Base-by-base conservation (phyloP, 2,329 filamentous ascomycete genomes). In the Biscogniauxia sp. region DNA sequence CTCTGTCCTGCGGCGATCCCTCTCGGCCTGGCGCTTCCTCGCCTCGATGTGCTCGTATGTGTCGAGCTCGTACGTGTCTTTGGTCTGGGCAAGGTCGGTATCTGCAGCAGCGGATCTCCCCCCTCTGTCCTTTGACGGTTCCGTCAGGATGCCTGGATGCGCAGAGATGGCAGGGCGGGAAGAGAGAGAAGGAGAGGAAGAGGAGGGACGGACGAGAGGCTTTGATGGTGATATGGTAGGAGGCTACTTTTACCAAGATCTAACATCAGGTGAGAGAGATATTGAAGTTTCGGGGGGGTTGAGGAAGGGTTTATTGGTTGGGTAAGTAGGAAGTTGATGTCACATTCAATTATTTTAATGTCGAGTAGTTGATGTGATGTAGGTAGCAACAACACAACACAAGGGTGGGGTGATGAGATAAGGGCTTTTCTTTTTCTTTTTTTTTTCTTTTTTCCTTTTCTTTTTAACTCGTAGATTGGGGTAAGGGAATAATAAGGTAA, bases 1-100 rank as follows among this genome's bases (percentile, higher is more conserved):
- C 20, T 73, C 68, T 64, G 65, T 72, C 66, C 68, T 71, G 57
- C 73, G 75, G 45, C 68, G 64, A 60, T 78, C 73, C 57, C 70
- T 72, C 32, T 74, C 72, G 61, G 70, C 64, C 49, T 61, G 65
- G 61, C 72, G 65, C 55, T 70, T 67, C 51, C 71, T 71, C 55
- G 67, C 64, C 56, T 70, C 66, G 55, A 75, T 69, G 51, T 71
- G 70, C 65, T 68, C 64, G 68, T 79, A 80, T 54, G 79, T 76
- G 61, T 67, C 69, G 53, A 84, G 69, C 60, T 73, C 71, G 63
- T 69, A 67, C 25, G 63, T 59, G 19, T 66, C 65, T 32, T 32
- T 32, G 11, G 28, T 7, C 9, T 7, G 28, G 28, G 28, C 28
- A 49, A 53, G 55, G 23, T 19, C 45, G 50, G 20, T 50, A 49